Base-by-base conservation (phyloP, 164 flowering plant species). In the Macadamia integrifolia region DNA sequence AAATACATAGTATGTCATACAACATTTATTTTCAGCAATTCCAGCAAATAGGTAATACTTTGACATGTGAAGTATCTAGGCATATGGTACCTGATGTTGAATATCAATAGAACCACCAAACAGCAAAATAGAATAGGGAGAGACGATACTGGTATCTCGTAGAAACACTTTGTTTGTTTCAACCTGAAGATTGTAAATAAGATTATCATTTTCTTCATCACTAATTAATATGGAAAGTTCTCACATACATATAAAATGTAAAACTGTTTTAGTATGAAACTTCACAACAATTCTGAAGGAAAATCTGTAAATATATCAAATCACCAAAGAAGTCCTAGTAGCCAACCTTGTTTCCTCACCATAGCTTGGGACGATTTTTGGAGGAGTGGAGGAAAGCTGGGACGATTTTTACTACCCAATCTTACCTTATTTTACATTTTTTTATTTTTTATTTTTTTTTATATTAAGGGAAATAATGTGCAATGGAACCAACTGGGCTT, bases 31-130 rank as follows among this genome's bases (percentile, higher is more conserved):
- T 57, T 57, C 30, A 23, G 59, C 59, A 44, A 11, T 15, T 12
- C 8, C 63, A 67, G 5, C 14, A 59, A 31, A 40, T 29, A 30
- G 11, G 23, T 31, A 29, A 31, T 17, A 66, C 2, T 66, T 8
- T 3, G 58, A 8, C 14, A 49, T 31, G 23, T 11, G 18, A 31
- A 58, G n/a, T 23, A 42, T 7, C 2, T 18, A 13, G 31, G 6
- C 1, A 46, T 46, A 8, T 11, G 10, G 52, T 83, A 92, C 98
- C 97, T 89, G 93, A 76, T 93, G 97, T 60, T 86, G 98, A 67
- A 93, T 71, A 62, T 77, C 81, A 62, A 93, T 84, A 67, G 95
- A 77, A 65, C 97, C 98, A 67, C 97, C 98, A 80, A 90, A 93
- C 28, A 93, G 82, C 78, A 93, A 73, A 69, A 93, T 83, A 15